Base-by-base conservation (phyloP, 2,329 filamentous ascomycete species). In the Aspergillus luchuensis region DNA sequence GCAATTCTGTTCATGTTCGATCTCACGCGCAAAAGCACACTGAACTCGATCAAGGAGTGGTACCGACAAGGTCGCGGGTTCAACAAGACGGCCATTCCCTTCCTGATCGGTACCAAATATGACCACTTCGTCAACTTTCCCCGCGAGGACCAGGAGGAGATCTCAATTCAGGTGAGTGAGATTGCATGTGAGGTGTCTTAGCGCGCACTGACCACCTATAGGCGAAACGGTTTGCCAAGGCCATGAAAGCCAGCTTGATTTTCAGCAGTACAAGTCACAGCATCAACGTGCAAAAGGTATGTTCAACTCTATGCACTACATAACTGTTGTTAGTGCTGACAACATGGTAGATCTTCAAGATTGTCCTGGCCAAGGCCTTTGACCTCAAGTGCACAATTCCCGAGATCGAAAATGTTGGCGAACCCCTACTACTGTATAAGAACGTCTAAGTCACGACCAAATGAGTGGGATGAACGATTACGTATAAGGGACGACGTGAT, bases 1-100 rank as follows among this genome's bases (percentile, higher is more conserved):
- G 95, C 95, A 54, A 98, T 99, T 67, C 85, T 99, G 45, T 99
- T 99, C 86, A 99, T 99, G 95, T 99, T 99, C 77, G 95, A 99
- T 76, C 82, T 99, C 67, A 99, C 95, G 30, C 87, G 95, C 69
- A 99, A 99, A 84, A 97, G 93, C 80, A 99, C 95, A 0, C 83
- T 99, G 68, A 99, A 99, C 81, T 97, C 92, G 72, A 98, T 99
- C 83, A 99, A 99, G 82, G 95, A 99, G 77, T 99, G 95, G 95
- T 99, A 99, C 76, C 87, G 95, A 58, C 95, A 99, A 79, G 95
- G 95, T 51, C 87, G 95, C 66, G 95, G 95, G 23, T 99, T 99
- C 84, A 99, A 99, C 84, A 99, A 99, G 84, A 99, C 95, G 13
- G 95, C 95, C n/a, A 99, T 99, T 68, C 95, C 95, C 0, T 97